A percentile compares a stretch with the other conserved stretches of the same genome.
phyloP scores from a whole-genome alignment of 2,329 filamentous ascomycete species.

The Penicillium psychrosexuale region DNA sequence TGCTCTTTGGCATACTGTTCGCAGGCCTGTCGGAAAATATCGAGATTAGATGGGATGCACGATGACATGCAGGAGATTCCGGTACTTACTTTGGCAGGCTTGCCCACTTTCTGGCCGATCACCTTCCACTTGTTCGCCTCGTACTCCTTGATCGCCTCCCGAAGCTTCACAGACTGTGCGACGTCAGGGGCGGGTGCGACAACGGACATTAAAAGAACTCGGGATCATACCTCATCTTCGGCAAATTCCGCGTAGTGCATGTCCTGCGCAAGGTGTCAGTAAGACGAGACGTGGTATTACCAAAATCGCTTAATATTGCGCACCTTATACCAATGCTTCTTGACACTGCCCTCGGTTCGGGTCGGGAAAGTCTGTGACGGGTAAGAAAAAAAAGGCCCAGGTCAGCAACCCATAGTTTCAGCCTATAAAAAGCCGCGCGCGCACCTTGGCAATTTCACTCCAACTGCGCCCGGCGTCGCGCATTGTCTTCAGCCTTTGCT shows the following conservation, averaged over 20 bases:
- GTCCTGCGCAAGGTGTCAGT: constrained; percentile 58
- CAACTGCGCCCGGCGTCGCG: constrained; percentile 89
- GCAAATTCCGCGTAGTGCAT: constrained; percentile 99
- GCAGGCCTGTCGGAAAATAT: constrained; percentile 57
- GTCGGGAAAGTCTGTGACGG: constrained; percentile 74
- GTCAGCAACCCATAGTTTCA: constrained; percentile 4
- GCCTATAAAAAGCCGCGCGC: constrained; percentile 19
- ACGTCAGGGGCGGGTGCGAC: constrained; percentile 13
- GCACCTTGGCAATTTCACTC: constrained; percentile 96
- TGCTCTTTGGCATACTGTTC: constrained; percentile 97
- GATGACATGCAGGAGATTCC: constrained; percentile 9
- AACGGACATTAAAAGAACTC: constrained; percentile 3
- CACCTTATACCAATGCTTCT: constrained; percentile 99
- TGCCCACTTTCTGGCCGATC: constrained; percentile 94
- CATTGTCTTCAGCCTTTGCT: constrained; percentile 89
- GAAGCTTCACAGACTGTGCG: constrained; percentile 52
- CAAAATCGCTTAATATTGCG: constrained; percentile 12
- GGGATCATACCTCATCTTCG: constrained; percentile 75
- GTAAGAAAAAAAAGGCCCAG: background rate
- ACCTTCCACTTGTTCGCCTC: constrained; percentile 98
- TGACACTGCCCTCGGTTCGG: constrained; percentile 93
- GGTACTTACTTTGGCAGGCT: constrained; percentile 78
- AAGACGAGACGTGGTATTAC: background rate
- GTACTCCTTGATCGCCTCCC: constrained; percentile 97
- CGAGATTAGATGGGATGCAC: constrained; percentile 22